These are phyloP conservation scores for Kazachstania africana DNA, from an alignment of 805 yeast species.

Conservation along the genomic window DNA sequence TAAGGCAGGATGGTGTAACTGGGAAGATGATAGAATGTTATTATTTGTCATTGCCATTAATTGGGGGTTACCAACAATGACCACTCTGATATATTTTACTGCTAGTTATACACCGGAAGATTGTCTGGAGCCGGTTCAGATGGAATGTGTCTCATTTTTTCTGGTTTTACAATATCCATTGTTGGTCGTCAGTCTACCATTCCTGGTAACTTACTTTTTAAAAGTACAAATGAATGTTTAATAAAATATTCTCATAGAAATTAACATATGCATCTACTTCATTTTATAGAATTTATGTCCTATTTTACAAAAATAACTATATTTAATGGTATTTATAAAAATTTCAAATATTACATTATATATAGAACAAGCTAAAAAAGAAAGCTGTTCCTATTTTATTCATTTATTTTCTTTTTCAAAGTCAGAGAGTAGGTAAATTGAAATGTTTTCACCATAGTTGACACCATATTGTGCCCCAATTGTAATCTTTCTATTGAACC, in stretches of 20 bases:
- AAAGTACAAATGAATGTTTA: slow-evolving; percentile 25
- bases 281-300: too few relatives aligned
- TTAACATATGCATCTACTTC: too few relatives aligned
- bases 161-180: slow-evolving; percentile 64
- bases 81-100: slow-evolving; percentile 76
- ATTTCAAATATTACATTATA: too few relatives aligned
- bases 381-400: background rate
- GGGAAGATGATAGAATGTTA: slow-evolving; percentile 39
- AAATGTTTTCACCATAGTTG: slow-evolving; percentile 56
- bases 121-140: slow-evolving; percentile 34
- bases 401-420: slow-evolving; percentile 28
- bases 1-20: slow-evolving; percentile 53
- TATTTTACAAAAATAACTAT: too few relatives aligned
- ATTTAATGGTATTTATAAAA: too few relatives aligned
- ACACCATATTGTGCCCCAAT: slow-evolving; percentile 38
- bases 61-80: slow-evolving; percentile 82
- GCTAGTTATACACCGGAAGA: slow-evolving; percentile 70
- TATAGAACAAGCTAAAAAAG: too few relatives aligned
- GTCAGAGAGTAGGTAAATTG: slow-evolving; percentile 46
- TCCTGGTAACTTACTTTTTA: slow-evolving; percentile 32
- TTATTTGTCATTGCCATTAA: slow-evolving; percentile 65
- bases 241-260: too few relatives aligned
- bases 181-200: slow-evolving; percentile 61
- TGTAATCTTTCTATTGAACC: slow-evolving; percentile 39
- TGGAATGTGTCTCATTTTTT: slow-evolving; percentile 75